Evolutionary conservation across 371 early-diverging fungal species (phyloP).

Genomic region (Actinomucor elegans): DNA sequence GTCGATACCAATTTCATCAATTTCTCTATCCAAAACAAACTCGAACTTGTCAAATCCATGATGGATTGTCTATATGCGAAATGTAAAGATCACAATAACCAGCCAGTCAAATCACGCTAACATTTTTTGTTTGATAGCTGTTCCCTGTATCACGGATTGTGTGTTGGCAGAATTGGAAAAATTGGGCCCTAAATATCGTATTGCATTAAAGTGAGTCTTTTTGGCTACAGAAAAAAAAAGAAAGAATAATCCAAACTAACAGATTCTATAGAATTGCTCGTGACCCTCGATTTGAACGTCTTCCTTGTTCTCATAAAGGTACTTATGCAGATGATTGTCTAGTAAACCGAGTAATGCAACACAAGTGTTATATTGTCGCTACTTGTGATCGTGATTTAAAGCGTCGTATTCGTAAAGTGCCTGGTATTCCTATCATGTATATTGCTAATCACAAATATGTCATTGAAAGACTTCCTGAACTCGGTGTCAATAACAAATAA

Average conservation of each 20-base stretch:
- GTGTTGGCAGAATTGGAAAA: slow-evolving; percentile 99
- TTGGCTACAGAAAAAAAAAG: too few relatives aligned
- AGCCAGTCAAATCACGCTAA: too few relatives aligned
- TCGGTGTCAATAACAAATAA: slow-evolving; percentile 48
- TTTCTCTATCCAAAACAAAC: slow-evolving; percentile 98
- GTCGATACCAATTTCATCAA: slow-evolving; percentile 99
- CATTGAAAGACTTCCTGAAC: slow-evolving; percentile 95
- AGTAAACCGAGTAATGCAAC: slow-evolving; percentile 94
- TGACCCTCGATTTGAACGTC: slow-evolving; percentile 93
- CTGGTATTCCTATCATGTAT: slow-evolving; percentile 99
- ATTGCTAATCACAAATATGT: slow-evolving; percentile 91
- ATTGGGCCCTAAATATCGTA: slow-evolving; percentile 95
- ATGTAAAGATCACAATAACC: slow-evolving; percentile 62
- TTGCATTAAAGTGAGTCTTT: slow-evolving; percentile 87
- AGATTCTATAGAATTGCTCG: slow-evolving; percentile 85
- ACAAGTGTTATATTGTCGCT: slow-evolving; percentile 99
- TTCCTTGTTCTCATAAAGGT: slow-evolving; percentile 98
- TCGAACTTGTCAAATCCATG: slow-evolving; percentile 96
- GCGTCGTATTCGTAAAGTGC: slow-evolving; percentile 96
- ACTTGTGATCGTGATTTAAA: slow-evolving; percentile 99
- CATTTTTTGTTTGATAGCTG: slow-evolving; percentile 31
- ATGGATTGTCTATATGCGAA: slow-evolving; percentile 99
- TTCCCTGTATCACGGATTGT: slow-evolving; percentile 99
- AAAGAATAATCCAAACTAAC: not conserved
- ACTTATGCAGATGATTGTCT: slow-evolving; percentile 99